Conservation (phyloP, 2,329 filamentous ascomycete species). For the Talaromyces islandicus region DNA sequence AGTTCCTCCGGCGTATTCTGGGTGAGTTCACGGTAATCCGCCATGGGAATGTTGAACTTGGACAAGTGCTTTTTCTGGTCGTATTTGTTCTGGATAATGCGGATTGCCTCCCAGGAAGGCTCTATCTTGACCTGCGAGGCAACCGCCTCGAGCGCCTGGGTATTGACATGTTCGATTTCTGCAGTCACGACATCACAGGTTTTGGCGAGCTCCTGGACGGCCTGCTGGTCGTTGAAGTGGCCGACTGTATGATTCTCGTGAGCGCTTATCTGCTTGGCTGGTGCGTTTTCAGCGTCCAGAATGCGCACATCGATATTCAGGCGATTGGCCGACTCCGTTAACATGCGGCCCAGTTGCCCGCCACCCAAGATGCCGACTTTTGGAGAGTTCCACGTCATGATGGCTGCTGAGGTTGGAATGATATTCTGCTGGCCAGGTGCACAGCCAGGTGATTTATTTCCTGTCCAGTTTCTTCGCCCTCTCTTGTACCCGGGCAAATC, state of each 20-base stretch:
- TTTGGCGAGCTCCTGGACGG: conserved; percentile 72
- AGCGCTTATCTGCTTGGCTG: conserved; percentile 79
- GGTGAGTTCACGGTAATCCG: conserved; percentile 62
- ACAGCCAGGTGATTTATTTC: not conserved
- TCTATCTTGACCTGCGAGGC: conserved; percentile 62
- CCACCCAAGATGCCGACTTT: conserved; percentile 51
- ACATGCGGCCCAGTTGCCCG: conserved; percentile 86
- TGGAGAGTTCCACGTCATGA: conserved; percentile 33
- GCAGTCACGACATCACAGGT: conserved; percentile 78
- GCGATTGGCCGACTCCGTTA: conserved; percentile 76
- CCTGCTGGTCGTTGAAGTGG: conserved; percentile 77
- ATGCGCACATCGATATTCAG: conserved; percentile 74
- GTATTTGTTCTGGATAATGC: conserved; percentile 91
- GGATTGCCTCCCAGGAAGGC: conserved; percentile 79
- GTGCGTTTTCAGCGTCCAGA: conserved; percentile 68
- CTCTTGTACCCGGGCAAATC: not conserved
- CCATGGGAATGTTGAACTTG: conserved; percentile 63
- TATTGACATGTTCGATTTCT: conserved; percentile 93
- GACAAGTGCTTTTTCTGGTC: conserved; percentile 77
- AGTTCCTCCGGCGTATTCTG: conserved; percentile 57
- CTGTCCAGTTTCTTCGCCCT: not conserved
- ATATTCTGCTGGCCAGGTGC: not conserved
- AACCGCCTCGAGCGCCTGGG: conserved; percentile 80
- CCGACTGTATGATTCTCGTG: conserved; percentile 70
- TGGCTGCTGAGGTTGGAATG: not conserved